Base-by-base conservation (phyloP, 2,329 filamentous ascomycete genomes). In the Microcera coccophila region DNA sequence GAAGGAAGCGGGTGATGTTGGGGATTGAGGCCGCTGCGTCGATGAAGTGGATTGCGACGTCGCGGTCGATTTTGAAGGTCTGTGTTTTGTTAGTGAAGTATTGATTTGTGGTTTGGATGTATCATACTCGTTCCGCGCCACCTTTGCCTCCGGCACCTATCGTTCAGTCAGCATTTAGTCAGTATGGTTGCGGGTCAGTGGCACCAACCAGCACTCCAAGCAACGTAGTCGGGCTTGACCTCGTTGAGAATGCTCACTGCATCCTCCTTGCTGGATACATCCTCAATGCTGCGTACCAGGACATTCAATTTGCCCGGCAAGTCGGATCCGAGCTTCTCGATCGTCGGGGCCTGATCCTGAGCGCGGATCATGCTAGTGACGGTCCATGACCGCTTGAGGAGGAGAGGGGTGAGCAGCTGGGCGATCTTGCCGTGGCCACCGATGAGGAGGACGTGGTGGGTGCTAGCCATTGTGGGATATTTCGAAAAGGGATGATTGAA, bases 391-490 rank as follows among this genome's bases (percentile, higher is more conserved):
- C 82, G 80, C 38, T 81, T 73, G 32, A 93, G 79, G 7, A 94
- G 80, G 45, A 90, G 75, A 2, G 85, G 85, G 8, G 87, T 93
- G 29, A 93, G 75, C 33, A 84, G 69, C 45, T 87, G 79, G 52
- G 87, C 79, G 46, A 93, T 67, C 62, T 90, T 88, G 68, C 88
- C 88, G 69, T 90, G 87, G 57, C 87, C 88, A 58, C 87, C 87
- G 49, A 93, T 78, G 52, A 93, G 67, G 47, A 90, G 81, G 45
- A 90, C 79, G 60, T 79, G 72, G 32, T 62, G 62, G 31, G 65
- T 55, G 33, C 16, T 19, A 36, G 59, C 36, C 64, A 67, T 66
- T 29, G n/a, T 55, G 47, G 14, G 28, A 36, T 19, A 34, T 38
- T 14, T 11, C 33, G 34, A 14, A 14, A 15, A 5, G 22, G 14